Base-by-base conservation (phyloP, 192 early-diverging fungal genomes). In the Coemansia sp. region DNA sequence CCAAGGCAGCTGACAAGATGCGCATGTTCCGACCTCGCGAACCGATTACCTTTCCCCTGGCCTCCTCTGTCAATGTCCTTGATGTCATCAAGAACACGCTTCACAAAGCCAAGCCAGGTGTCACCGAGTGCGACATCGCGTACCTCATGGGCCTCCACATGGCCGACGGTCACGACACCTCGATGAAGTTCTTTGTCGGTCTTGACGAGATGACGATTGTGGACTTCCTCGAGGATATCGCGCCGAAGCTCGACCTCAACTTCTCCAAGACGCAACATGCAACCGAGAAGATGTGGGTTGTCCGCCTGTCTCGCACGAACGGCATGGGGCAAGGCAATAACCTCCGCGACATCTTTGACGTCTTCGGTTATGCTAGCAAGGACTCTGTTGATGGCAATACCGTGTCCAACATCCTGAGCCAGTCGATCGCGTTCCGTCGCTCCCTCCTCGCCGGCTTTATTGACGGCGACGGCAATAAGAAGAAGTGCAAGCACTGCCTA, bases 61-160 rank as follows among this genome's bases (percentile, higher is more conserved):
- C 19, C 45, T 19, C 45, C 45, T 17, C 45, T 48, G 45, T 48
- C 45, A 8, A 48, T 21, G 45, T 48, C 45, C 45, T 48, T 48
- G 45, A 48, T 48, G 45, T 48, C 6, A 8, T 48, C 45, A 17
- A 48, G 45, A 48, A 2, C 45, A 48, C 45, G n/a, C 45, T 48
- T 8, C 45, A 48, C 45, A 23, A 48, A 17, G 45, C 45, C 45
- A 48, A 23, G 45, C 45, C 45, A 19, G 45, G 45, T 21, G 45
- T 48, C 45, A 48, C 45, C n/a, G 44, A 29, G 31, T 51, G 63
- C 63, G 55, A 67, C 38, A 58, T 67, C 17, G 65, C 44, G 12
- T 66, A 66, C 51, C 65, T 66, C 15, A 25, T 66, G 21, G 65
- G 65, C 2, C 51, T 66, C 14, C 51, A 66, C 32, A 38, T 66